phyloP scores from a whole-genome alignment of 306 rosid genomes.

The Castanea crenata region DNA sequence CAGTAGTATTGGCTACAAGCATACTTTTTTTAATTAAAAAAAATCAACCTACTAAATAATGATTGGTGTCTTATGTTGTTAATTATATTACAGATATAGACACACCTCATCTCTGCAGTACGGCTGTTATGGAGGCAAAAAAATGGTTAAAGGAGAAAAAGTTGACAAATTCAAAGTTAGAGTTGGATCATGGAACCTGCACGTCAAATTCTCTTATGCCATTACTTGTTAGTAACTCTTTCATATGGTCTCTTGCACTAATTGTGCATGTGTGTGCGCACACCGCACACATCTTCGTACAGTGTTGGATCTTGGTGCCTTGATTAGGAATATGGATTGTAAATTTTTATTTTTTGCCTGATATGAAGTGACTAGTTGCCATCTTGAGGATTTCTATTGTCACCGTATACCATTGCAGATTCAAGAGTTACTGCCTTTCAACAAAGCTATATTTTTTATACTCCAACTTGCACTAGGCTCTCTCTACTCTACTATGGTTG shows the following conservation, averaged over 20 bases:
- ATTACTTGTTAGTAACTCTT: constrained; percentile 52
- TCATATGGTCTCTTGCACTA: constrained; percentile 5
- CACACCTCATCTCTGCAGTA: constrained; percentile 54
- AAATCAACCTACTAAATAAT: not conserved
- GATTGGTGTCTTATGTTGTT: constrained; percentile 2
- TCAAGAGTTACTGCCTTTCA: not conserved
- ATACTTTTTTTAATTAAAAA: not conserved
- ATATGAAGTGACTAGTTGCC: not conserved
- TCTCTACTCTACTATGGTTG: not conserved
- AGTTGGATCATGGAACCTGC: constrained; percentile 48
- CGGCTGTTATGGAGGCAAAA: constrained; percentile 84
- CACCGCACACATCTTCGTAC: not conserved
- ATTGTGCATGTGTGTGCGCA: not conserved
- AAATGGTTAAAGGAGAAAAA: constrained; percentile 83
- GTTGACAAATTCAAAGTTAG: constrained; percentile 50
- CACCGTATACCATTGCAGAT: not conserved
- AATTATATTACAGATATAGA: constrained; percentile 36
- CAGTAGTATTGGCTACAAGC: constrained; percentile 31
- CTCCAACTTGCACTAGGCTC: not conserved
- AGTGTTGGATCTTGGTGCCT: not conserved
- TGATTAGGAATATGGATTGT: not conserved
- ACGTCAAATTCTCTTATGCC: constrained; percentile 34
- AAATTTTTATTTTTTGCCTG: not conserved
- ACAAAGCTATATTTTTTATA: not conserved
- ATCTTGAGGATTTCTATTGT: not conserved